Base-by-base conservation (phyloP, 495 filamentous ascomycete genomes). In the Podospora didyma region DNA sequence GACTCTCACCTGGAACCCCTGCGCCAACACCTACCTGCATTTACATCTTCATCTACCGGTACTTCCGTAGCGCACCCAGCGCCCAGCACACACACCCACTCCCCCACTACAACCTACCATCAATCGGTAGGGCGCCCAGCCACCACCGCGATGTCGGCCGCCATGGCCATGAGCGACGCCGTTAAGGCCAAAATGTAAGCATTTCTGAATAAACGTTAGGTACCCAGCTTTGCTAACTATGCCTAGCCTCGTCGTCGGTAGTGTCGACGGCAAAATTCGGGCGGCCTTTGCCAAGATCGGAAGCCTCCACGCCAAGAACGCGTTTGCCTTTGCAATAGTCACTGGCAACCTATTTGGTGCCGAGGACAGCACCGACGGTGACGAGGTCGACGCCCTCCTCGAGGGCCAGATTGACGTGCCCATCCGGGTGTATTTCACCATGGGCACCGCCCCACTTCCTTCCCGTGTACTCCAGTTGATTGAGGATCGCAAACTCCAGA, bases 381-480 rank as follows among this genome's bases (percentile, higher is more conserved):
- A 80, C 3, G 75, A 84, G 49, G 73, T 95, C 7, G 71, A 74
- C 17, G 77, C 79, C 7, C 78, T 97, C 3, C 73, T 98, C 1
- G 73, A 81, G 26, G 90, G 88, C 21, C 76, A 79, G 24, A 87
- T 96, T 51, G 62, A 69, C 10, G 79, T 97, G 12, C 84, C 91
- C 0, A 73, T 96, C 2, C 85, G 92, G 2, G 92, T 86, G 12
- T 97, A 98, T 72, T 97, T 97, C 66, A 86, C 85, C 0, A 72
- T 96, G 31, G 91, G 91, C 35, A 81, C 75, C 22, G 71, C 73
- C 21, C 69, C 86, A 12, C 74, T 98, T 16, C 95, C 94, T 2
- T 65, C 73, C 16, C 65, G 73, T 4, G 77, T 96, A 2, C 66
- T 89, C 24, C 83, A 90, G 62, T 86, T 80, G 66, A 82, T 97